Base-by-base conservation (phyloP, 2,329 filamentous ascomycete genomes). In the Pleomassaria siparia region DNA sequence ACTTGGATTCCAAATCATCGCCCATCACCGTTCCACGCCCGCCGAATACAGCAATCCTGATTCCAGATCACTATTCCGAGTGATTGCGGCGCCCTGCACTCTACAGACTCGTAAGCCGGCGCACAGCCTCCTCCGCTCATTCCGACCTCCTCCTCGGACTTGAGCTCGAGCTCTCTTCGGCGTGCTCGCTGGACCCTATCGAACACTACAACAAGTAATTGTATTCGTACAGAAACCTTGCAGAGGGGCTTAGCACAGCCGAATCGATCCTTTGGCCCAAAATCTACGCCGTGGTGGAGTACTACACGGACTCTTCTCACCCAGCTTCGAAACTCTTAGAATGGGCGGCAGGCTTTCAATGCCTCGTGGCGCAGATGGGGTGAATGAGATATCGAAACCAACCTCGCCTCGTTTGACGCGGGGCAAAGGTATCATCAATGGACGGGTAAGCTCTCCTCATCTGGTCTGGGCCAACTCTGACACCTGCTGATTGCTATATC, bases 271-370 rank as follows among this genome's bases (percentile, higher is more conserved):
- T n/a, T n/a, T n/a, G n/a, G n/a, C n/a, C n/a, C n/a, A n/a, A n/a
- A n/a, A n/a, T n/a, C n/a, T n/a, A n/a, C n/a, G n/a, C n/a, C n/a
- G n/a, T n/a, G n/a, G n/a, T n/a, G n/a, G n/a, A n/a, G n/a, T n/a
- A n/a, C n/a, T n/a, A n/a, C 7, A 22, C 21, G 18, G 20, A 22
- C 11, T 22, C 13, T n/a, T 22, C 35, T 37, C 18, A n/a, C 18
- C 13, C 35, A 37, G 35, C 35, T 11, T 37, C 28, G 28, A 18
- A 32, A 33, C 25, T 13, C 24, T 33, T 28, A 64, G 35, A 42
- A 78, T 78, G 76, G 76, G 76, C 33, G 72, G 72, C 50, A 70
- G 76, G 44, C 63, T 78, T 21, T 76, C 74, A 12, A 69, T 72
- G 53, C 75, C 75, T 25, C 67, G 68, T 21, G 71, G 66, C 29